Conservation (phyloP, 129 eudicot genomes). For the Dittrichia graveolens region DNA sequence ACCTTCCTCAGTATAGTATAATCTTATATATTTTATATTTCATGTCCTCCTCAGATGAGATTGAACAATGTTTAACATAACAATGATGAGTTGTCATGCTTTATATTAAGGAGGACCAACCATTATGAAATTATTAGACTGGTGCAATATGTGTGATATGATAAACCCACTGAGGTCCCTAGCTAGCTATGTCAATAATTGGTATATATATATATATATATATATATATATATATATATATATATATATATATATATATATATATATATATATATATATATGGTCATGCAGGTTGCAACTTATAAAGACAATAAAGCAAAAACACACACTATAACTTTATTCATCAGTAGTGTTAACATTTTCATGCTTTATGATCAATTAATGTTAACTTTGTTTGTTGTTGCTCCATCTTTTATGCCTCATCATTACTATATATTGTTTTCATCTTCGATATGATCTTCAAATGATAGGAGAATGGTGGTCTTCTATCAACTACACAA, state of each 20-base stretch:
- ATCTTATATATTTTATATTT: too few species aligned
- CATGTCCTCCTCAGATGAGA: too few species aligned
- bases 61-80: too few species aligned
- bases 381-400: background rate
- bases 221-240: too few species aligned
- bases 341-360: background rate
- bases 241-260: too few species aligned
- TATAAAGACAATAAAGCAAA: conserved; percentile 1
- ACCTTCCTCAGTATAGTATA: too few species aligned
- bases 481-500: too few species aligned
- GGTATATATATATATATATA: too few species aligned
- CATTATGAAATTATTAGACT: conserved; percentile 3
- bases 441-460: too few species aligned
- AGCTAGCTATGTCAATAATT: background rate
- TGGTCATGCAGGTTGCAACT: background rate
- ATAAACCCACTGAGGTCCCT: conserved; percentile 1
- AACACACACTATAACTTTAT: background rate
- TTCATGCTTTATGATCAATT: background rate
- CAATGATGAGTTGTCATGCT: background rate
- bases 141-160: background rate
- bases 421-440: background rate
- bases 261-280: too few species aligned
- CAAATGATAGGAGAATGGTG: too few species aligned
- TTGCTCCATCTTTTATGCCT: background rate
- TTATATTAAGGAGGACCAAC: background rate